Conservation (phyloP, 1,284 basidiomycete genomes). For the Cutaneotrichosporon sp. region DNA sequence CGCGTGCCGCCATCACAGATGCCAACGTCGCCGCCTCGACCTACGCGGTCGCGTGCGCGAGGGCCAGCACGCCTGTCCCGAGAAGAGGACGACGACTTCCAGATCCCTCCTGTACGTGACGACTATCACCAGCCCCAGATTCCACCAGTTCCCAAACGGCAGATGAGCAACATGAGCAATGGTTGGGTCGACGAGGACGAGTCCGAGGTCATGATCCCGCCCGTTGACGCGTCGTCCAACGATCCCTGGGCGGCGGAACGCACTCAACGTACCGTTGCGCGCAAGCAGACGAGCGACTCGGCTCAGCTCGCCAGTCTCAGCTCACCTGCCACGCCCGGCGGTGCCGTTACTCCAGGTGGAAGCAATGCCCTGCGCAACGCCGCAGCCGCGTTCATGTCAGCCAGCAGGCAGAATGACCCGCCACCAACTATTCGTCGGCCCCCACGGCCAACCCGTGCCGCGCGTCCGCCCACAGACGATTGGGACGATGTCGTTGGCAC, state of each 20-base stretch:
- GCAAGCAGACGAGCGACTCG: conserved; percentile 25
- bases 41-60: conserved; percentile 2
- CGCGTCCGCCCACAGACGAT: conserved; percentile 17
- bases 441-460: conserved; percentile 7
- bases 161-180: conserved; percentile 1
- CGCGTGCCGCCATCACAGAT: neutral
- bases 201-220: conserved; percentile 3
- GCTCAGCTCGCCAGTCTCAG: conserved; percentile 10
- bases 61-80: neutral
- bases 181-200: conserved; percentile 3
- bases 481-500: conserved; percentile 25
- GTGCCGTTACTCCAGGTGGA: conserved; percentile 5
- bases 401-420: conserved; percentile 15
- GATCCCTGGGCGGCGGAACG: conserved; percentile 42
- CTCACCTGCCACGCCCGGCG: neutral
- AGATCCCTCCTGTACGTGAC: neutral
- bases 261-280: conserved; percentile 29
- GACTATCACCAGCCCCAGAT: too few relatives aligned
- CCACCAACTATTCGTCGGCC: conserved; percentile 5
- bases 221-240: conserved; percentile 3
- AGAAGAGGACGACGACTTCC: neutral
- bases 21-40: neutral
- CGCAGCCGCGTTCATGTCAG: conserved; percentile 41
- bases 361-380: conserved; percentile 33
- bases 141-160: neutral